Evolutionary conservation across 306 rosid genomes (phyloP).

Genomic region (Oemleria cerasiformis): DNA sequence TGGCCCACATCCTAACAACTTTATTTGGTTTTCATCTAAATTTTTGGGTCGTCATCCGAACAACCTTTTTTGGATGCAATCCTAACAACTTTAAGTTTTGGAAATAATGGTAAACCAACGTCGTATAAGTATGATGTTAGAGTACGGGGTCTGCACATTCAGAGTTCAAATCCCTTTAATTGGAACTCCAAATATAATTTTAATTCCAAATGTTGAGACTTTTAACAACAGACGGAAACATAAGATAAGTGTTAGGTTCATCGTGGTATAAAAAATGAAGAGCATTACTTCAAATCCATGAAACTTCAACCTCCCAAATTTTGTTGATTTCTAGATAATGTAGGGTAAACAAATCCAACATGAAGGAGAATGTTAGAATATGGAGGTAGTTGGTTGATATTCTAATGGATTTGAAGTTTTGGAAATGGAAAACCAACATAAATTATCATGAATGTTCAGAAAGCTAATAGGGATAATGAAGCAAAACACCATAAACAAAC

Average conservation of each 20-base stretch:
- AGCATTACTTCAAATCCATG: conserved; percentile 2
- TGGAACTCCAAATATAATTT: background rate
- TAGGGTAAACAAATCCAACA: background rate
- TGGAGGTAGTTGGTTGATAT: background rate
- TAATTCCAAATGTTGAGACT: background rate
- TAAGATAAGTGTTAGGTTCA: background rate
- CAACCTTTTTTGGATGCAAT: background rate
- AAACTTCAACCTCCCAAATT: background rate
- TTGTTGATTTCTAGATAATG: background rate
- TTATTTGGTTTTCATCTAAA: too few relatives aligned
- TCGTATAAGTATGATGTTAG: background rate
- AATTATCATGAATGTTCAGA: background rate
- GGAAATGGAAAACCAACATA: background rate
- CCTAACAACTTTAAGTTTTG: background rate
- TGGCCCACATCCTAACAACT: background rate
- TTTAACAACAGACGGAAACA: background rate
- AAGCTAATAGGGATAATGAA: background rate
- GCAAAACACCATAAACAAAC: background rate
- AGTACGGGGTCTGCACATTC: background rate
- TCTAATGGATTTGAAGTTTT: too few relatives aligned
- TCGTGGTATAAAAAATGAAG: background rate
- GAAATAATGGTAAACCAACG: background rate
- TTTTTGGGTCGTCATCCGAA: too few relatives aligned
- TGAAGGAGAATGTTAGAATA: background rate
- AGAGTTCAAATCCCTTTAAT: background rate